phyloP scores from a whole-genome alignment of 805 yeast species.

The Barnettozyma sucrosica region DNA sequence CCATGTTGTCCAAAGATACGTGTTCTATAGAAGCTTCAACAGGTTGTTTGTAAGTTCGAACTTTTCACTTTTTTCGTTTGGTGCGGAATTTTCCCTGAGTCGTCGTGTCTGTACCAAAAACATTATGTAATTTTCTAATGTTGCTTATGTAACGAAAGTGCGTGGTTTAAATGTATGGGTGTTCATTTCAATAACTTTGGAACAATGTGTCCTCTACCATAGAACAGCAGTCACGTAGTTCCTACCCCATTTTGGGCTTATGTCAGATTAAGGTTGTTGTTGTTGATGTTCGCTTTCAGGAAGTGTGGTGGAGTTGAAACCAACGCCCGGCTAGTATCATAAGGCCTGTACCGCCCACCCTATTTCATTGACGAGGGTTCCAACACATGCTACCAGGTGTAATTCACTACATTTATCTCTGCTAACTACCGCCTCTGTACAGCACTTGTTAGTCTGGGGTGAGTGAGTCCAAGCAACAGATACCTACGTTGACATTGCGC shows the following conservation, averaged over 20 bases:
- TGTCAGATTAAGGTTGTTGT: background rate
- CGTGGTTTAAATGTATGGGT: slow-evolving; percentile 6
- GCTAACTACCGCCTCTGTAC: too few relatives aligned
- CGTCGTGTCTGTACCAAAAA: slow-evolving; percentile 4
- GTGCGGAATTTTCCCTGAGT: slow-evolving; percentile 4
- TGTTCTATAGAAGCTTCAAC: background rate
- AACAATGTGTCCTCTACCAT: slow-evolving; percentile 1
- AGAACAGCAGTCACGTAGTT: slow-evolving; percentile 8
- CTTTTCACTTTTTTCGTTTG: slow-evolving; percentile 10
- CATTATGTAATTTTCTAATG: background rate
- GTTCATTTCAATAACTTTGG: background rate
- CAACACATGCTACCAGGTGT: too few relatives aligned
- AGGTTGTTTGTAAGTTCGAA: slow-evolving; percentile 4
- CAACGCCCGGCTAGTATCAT: too few relatives aligned
- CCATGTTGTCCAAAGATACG: slow-evolving; percentile 10
- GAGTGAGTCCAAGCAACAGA: too few relatives aligned
- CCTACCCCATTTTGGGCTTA: background rate
- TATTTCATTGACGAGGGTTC: too few relatives aligned
- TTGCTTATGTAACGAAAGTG: slow-evolving; percentile 2
- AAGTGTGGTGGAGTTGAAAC: too few relatives aligned
- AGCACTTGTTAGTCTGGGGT: too few relatives aligned
- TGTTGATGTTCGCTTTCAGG: background rate
- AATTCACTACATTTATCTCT: too few relatives aligned
- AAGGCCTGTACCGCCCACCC: too few relatives aligned
- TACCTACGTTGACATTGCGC: too few relatives aligned